Evolutionary conservation across 768 basidiomycete species (phyloP).

Genomic region (Scleroderma citrinum): DNA sequence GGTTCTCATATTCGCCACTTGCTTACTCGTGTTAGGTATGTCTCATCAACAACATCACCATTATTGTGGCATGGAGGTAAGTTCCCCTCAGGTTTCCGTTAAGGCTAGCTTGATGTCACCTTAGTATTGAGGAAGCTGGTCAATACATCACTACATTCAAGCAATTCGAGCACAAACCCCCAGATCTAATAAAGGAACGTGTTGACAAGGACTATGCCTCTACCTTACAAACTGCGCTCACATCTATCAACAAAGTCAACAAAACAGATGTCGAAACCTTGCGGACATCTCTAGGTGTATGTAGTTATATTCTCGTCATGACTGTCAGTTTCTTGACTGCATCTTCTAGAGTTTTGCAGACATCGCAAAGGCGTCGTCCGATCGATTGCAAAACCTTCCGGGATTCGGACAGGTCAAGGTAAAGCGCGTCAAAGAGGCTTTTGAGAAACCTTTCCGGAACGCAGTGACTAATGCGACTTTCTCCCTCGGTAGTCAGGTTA

Average conservation of each 20-base stretch:
- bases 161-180: slow-evolving; percentile 88
- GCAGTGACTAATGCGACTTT: slow-evolving; percentile 46
- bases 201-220: slow-evolving; percentile 85
- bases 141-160: slow-evolving; percentile 90
- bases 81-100: slow-evolving; percentile 17
- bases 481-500: slow-evolving; percentile 9
- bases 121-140: slow-evolving; percentile 85
- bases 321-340: slow-evolving; percentile 1
- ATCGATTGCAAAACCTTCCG: slow-evolving; percentile 76
- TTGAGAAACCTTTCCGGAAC: slow-evolving; percentile 82
- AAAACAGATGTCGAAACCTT: slow-evolving; percentile 96
- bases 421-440: slow-evolving; percentile 83
- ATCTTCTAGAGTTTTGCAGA: slow-evolving; percentile 72
- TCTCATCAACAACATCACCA: slow-evolving; percentile 87
- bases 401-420: slow-evolving; percentile 95
- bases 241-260: slow-evolving; percentile 89
- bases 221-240: slow-evolving; percentile 75
- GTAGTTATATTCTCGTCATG: slow-evolving; percentile 23
- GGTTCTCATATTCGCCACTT: slow-evolving; percentile 1
- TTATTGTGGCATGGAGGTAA: slow-evolving; percentile 90
- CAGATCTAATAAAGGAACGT: slow-evolving; percentile 91
- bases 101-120: background rate
- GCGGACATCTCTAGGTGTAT: slow-evolving; percentile 84
- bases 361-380: slow-evolving; percentile 66
- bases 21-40: slow-evolving; percentile 47